Evolutionary conservation across 441 rosid genomes (phyloP).

Genomic region (Populus hybrid): DNA sequence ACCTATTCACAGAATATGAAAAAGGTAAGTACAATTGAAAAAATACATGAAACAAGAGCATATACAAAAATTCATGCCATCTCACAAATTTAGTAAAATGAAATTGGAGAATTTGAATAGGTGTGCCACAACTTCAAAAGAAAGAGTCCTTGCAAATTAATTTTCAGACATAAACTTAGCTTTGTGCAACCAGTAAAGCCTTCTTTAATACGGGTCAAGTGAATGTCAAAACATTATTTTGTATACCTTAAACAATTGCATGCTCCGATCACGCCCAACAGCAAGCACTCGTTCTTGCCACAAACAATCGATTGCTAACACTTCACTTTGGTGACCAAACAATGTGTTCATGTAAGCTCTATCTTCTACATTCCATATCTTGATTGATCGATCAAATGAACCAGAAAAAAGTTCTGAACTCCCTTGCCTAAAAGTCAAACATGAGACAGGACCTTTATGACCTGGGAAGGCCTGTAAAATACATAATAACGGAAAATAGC

Average conservation of each 20-base stretch:
- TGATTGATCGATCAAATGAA: slow-evolving; percentile 86
- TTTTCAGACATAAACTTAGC: not conserved
- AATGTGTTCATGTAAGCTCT: slow-evolving; percentile 70
- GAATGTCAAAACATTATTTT: not conserved
- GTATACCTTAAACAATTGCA: slow-evolving; percentile 79
- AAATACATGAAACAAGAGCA: not conserved
- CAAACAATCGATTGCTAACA: slow-evolving; percentile 70
- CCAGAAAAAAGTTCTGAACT: slow-evolving; percentile 92
- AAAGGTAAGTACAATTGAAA: not conserved
- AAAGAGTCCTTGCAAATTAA: not conserved
- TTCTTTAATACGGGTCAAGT: not conserved
- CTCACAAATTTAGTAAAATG: not conserved
- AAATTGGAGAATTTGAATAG: not conserved
- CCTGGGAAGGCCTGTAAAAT: slow-evolving; percentile 85
- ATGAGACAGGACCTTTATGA: slow-evolving; percentile 80
- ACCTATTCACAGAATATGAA: slow-evolving; percentile 48
- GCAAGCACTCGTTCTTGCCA: slow-evolving; percentile 78
- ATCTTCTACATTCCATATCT: slow-evolving; percentile 91
- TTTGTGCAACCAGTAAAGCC: not conserved
- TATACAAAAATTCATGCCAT: not conserved
- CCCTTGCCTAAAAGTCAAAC: slow-evolving; percentile 85
- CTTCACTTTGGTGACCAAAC: slow-evolving; percentile 89
- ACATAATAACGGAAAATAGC: slow-evolving; percentile 21
- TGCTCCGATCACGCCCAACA: slow-evolving; percentile 82
- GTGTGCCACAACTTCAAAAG: not conserved